Evolutionary conservation across 805 yeast genomes (phyloP), one percentile per base, ranked within the genome.

Genomic region (Nakazawaea siamensis): DNA sequence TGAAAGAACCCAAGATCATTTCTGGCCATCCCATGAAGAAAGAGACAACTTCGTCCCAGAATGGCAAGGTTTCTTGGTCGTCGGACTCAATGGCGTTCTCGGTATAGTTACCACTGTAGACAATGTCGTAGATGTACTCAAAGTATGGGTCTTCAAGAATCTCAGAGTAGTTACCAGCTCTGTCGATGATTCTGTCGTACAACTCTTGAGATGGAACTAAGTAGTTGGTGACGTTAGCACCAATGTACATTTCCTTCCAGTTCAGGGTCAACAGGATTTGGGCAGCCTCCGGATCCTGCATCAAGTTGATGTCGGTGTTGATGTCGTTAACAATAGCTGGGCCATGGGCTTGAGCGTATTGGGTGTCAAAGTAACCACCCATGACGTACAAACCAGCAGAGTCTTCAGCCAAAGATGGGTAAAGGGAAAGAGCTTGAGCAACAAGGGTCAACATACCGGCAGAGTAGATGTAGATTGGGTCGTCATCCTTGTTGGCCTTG

Each of bases 201-300:
- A 62, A 41, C 19, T 47, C 51, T 45, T 61, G 66, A 10, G 67
- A 55, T 38, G 66, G 66, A 29, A 50, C 57, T 28, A 61, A 39
- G 43, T 56, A 55, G 47, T 61, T 62, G 24, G 68, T 62, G 34
- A 61, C 64, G 41, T 64, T 62, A 20, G 62, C 66, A 34, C 66
- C 68, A 39, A 64, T 57, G 37, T 48, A 48, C 10, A 62, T 34
- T 19, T 60, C 55, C 16, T 51, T 54, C 67, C 68, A 63, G 18
- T 55, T 53, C 7, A 66, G 62, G 24, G 66, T 55, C 29, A 63
- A 41, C n/a, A 55, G 63, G 9, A 59, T 60, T 45, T 62, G 65
- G 23, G 69, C 68, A 13, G 64, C 68, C 46, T 63, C 69, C 11
- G 70, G 68, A 43, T 63, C 70, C 42, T 58, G 60, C 39, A 62